Base-by-base conservation (phyloP, 495 filamentous ascomycete genomes). In the Hypomontagnella monticulosa region DNA sequence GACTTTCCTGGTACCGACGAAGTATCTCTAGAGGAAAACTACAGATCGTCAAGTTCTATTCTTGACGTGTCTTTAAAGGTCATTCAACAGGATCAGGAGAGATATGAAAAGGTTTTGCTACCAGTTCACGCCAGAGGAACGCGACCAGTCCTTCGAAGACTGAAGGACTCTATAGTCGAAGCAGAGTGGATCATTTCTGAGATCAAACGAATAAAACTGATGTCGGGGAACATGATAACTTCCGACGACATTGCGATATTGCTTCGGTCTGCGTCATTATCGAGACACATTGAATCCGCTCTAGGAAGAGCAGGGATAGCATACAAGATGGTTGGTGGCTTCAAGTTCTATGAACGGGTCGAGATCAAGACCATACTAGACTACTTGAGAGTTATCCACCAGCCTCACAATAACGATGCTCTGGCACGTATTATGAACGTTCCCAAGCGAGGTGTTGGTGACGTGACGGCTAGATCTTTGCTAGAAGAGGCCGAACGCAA, bases 21-120 rank as follows among this genome's bases (percentile, higher is more conserved):
- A 15, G 88, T 97, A 15, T 87, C 92, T 14, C 81, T 99, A n/a
- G 92, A 97, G 70, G 88, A 97, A 56, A 99, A 98, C 63, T 99
- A 99, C 73, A 86, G 96, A 33, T 98, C 95, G 12, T 96, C 93
- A 8, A 92, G 87, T 16, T 88, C 88, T n/a, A 98, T 99, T 61
- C 80, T 99, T 27, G 80, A 84, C 36, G 82, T 90, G 4, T 96
- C 96, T 0, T 79, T 95, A 41, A 85, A 88, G 58, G 88, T 99
- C 57, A 98, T 99, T 59, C 86, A 98, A 71, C 96, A 99, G 78
- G 96, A 99, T 78, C 81, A 82, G 27, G 84, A 85, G 11, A 82
- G 96, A 57, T 93, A 91, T 15, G 80, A 87, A 54, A 97, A 97
- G 73, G 81, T 82, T 2, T 80, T 99, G 30, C 82, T 89, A 38